Evolutionary conservation across 2,329 filamentous ascomycete species (phyloP), one percentile per base, ranked within the genome.

Genomic region (Harringtonia aguacate): DNA sequence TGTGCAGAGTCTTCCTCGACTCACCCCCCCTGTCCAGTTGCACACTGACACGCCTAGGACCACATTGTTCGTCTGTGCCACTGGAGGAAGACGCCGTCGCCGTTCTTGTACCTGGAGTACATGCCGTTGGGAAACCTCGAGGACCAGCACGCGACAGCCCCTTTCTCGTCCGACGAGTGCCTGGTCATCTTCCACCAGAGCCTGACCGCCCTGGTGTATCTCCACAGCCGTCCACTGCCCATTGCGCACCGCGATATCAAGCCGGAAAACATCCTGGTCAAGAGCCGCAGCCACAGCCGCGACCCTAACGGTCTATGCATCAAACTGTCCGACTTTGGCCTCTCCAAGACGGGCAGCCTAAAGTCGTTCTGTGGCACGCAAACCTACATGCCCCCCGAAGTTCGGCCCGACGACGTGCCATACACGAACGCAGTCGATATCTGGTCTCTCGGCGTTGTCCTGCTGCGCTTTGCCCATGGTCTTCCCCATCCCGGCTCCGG

Each of bases 291-390:
- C 22, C 37, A 17, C 24, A 20, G 10, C 18, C 20, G 34, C 34
- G 8, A 36, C 18, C 34, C 17, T 17, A 14, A 8, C 34, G 5
- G 10, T 20, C 15, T 39, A 4, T 14, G 22, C n/a, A 27, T 39
- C 24, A 29, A 39, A 13, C 37, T 39, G n/a, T 17, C 37, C 37
- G 37, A 39, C 27, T 39, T 39, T 21, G 37, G 37, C n/a, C 37
- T 39, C 12, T 29, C 24, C 37, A 39, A 39, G 27, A 27, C 29
- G 24, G 15, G 37, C 37, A 30, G 15, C 4, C 37, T 30, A 3
- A 20, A 18, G n/a, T 29, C 24, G 4, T 29, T 18, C 27, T 39
- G 37, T 5, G 37, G 37, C 27, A 39, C 37, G 9, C 37, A 27
- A 5, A 2, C n/a, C 7, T 39, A 39, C 24, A 2, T 24, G 1